phyloP scores from a whole-genome alignment of 2,329 filamentous ascomycete species.

The Fusarium pseudoanthophilum region DNA sequence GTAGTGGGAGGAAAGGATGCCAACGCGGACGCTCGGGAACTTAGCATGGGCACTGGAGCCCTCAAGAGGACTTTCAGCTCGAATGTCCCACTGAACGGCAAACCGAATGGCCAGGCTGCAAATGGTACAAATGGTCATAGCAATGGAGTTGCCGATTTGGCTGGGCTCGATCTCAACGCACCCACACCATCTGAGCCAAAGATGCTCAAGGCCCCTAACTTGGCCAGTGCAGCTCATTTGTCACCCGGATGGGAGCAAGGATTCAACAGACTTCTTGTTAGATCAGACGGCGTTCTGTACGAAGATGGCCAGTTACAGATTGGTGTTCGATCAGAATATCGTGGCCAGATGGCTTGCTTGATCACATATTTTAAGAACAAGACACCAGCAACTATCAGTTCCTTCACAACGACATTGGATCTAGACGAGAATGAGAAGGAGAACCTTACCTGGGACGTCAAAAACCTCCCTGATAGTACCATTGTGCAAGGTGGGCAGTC shows the following conservation, averaged over 20 bases:
- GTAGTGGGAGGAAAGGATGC: slow-evolving; percentile 97
- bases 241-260: slow-evolving; percentile 95
- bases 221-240: slow-evolving; percentile 91
- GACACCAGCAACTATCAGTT: slow-evolving; percentile 83
- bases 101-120: slow-evolving; percentile 54
- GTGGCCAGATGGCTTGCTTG: slow-evolving; percentile 92
- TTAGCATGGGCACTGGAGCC: slow-evolving; percentile 82
- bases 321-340: slow-evolving; percentile 91
- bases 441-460: slow-evolving; percentile 84
- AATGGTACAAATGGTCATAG: slow-evolving; percentile 64
- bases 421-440: slow-evolving; percentile 74
- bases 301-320: slow-evolving; percentile 95
- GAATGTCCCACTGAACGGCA: slow-evolving; percentile 61
- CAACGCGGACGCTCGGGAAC: slow-evolving; percentile 82
- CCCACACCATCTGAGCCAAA: slow-evolving; percentile 67
- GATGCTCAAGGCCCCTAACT: slow-evolving; percentile 76
- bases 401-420: slow-evolving; percentile 94
- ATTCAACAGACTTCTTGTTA: slow-evolving; percentile 83
- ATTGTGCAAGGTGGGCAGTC: slow-evolving; percentile 81
- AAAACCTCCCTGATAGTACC: slow-evolving; percentile 85
- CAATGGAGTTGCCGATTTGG: slow-evolving; percentile 72
- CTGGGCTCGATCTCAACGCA: slow-evolving; percentile 81
- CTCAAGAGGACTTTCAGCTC: slow-evolving; percentile 87
- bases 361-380: slow-evolving; percentile 98
- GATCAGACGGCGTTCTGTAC: slow-evolving; percentile 87